A percentile compares a stretch with the other conserved stretches of the same genome.
Conservation (phyloP, 768 basidiomycete genomes). For the Boletellus sp. region DNA sequence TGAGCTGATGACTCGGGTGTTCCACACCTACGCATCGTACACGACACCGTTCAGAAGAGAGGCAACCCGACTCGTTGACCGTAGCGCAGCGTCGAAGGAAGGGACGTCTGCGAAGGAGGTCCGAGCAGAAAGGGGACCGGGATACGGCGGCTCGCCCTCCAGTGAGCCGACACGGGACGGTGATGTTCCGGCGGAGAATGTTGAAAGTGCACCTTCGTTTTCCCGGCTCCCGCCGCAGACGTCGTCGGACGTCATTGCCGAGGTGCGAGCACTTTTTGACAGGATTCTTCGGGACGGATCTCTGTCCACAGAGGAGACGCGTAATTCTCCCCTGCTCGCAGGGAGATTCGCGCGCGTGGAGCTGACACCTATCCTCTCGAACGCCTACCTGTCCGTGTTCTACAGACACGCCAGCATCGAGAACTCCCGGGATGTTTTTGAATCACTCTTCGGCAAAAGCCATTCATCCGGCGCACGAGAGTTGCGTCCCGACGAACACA, state of each 20-base stretch:
- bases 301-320: neutral
- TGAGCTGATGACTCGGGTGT: slow-evolving; percentile 75
- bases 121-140: neutral
- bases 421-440: slow-evolving; percentile 46
- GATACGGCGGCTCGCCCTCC: neutral
- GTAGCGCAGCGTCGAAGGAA: neutral
- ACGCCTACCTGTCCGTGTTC: slow-evolving; percentile 78
- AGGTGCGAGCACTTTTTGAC: slow-evolving; percentile 62
- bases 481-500: slow-evolving; percentile 47
- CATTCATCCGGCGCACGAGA: slow-evolving; percentile 4
- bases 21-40: slow-evolving; percentile 85
- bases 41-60: slow-evolving; percentile 61
- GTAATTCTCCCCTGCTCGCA: slow-evolving; percentile 5
- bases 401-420: slow-evolving; percentile 57
- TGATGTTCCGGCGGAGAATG: slow-evolving; percentile 3
- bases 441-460: slow-evolving; percentile 43
- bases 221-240: slow-evolving; percentile 70
- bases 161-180: slow-evolving; percentile 2
- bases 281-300: slow-evolving; percentile 49
- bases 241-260: slow-evolving; percentile 64
- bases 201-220: slow-evolving; percentile 18
- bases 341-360: slow-evolving; percentile 55
- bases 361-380: slow-evolving; percentile 61
- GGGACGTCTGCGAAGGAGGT: slow-evolving; percentile 5
- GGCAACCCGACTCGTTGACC: slow-evolving; percentile 42